These are phyloP conservation scores for Fusarium newnesense DNA, from an alignment of 2,329 filamentous ascomycete species.

Conservation along the genomic window DNA sequence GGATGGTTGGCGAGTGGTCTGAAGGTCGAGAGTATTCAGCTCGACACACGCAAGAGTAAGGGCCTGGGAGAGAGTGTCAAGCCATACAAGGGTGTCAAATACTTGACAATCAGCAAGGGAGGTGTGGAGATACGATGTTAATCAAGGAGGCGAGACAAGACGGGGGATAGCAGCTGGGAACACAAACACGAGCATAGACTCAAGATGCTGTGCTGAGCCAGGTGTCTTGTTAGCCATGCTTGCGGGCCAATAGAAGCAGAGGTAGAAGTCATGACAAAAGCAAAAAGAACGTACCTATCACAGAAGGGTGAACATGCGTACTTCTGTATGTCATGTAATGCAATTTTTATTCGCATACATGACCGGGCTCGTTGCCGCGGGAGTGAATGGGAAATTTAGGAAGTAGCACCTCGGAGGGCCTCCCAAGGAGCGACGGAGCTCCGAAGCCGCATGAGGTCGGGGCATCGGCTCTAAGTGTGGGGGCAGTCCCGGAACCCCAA, in stretches of 20 bases:
- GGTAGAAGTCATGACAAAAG: slow-evolving; percentile 10
- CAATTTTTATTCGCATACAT: slow-evolving; percentile 12
- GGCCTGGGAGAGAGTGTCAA: slow-evolving; percentile 89
- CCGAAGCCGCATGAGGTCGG: slow-evolving; percentile 41
- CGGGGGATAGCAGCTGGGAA: background rate
- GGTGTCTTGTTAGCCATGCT: background rate
- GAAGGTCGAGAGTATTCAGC: slow-evolving; percentile 73
- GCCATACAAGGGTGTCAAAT: slow-evolving; percentile 98
- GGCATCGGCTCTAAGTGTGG: slow-evolving; percentile 44
- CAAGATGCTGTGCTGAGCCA: slow-evolving; percentile 9
- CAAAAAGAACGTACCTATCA: slow-evolving; percentile 1
- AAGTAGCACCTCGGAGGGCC: slow-evolving; percentile 29
- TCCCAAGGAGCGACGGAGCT: slow-evolving; percentile 37
- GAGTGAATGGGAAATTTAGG: slow-evolving; percentile 26
- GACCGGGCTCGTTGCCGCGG: slow-evolving; percentile 21
- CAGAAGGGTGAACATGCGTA: background rate
- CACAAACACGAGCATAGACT: slow-evolving; percentile 2
- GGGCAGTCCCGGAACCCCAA: slow-evolving; percentile 23
- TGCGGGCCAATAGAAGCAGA: slow-evolving; percentile 15
- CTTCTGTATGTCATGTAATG: background rate
- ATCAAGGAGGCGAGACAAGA: background rate
- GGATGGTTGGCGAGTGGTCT: slow-evolving; percentile 76
- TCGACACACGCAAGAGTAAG: slow-evolving; percentile 82
- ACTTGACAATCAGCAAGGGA: slow-evolving; percentile 79
- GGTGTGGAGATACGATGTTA: slow-evolving; percentile 72